Conservation (phyloP, 108 stramenopile species). For the Cyclotella baltica region DNA sequence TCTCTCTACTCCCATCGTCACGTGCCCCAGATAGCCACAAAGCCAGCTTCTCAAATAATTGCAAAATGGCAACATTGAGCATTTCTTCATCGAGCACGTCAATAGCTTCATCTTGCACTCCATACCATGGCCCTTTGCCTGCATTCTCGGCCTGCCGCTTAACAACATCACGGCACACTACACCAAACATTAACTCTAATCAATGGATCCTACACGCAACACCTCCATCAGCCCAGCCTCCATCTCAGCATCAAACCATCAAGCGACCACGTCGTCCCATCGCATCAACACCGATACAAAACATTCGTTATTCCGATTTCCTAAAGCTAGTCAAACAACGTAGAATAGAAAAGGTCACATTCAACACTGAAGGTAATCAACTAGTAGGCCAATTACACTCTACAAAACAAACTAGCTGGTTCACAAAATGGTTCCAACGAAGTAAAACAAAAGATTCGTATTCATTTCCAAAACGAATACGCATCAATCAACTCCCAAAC, state of each 20-base stretch:
- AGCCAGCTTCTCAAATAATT: too few relatives aligned
- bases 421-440: not conserved
- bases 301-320: conserved; percentile 83
- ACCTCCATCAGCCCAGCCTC: not conserved
- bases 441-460: not conserved
- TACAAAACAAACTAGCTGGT: conserved; percentile 20
- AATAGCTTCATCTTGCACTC: too few relatives aligned
- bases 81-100: too few relatives aligned
- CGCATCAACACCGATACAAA: conserved; percentile 19
- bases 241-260: not conserved
- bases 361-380: conserved; percentile 89
- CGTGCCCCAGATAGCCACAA: too few relatives aligned
- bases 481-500: conserved; percentile 90
- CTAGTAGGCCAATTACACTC: conserved; percentile 63
- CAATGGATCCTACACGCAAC: not conserved
- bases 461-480: conserved; percentile 51
- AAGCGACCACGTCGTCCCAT: not conserved
- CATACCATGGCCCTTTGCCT: too few relatives aligned
- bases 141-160: too few relatives aligned
- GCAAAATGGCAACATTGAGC: too few relatives aligned
- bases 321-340: conserved; percentile 67
- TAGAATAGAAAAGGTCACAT: conserved; percentile 83
- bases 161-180: too few relatives aligned
- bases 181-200: too few relatives aligned
- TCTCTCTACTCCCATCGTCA: too few relatives aligned